Conservation (phyloP, 768 basidiomycete species). For the Trametes sanguinea region DNA sequence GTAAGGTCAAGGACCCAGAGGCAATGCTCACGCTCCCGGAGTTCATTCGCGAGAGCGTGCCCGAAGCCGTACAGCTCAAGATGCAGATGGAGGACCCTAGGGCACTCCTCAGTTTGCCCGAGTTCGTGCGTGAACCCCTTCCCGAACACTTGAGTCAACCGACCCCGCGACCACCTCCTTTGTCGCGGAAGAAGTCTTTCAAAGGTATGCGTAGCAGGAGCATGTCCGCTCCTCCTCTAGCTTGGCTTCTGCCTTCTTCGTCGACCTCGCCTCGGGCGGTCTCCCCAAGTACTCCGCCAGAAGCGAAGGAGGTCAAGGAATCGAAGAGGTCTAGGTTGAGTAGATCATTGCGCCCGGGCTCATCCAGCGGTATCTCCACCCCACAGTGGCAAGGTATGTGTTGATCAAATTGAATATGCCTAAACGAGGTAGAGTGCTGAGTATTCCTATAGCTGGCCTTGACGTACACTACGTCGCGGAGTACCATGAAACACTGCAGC, state of each 20-base stretch:
- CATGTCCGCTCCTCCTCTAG: constrained; percentile 38
- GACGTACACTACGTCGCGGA: constrained; percentile 64
- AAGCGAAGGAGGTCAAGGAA: constrained; percentile 7
- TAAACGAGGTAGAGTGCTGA: neutral
- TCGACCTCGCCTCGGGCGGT: constrained; percentile 18
- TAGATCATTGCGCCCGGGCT: constrained; percentile 30
- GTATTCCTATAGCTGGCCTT: constrained; percentile 31
- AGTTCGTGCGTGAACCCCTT: constrained; percentile 54
- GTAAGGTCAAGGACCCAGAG: constrained; percentile 35
- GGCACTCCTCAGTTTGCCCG: constrained; percentile 37
- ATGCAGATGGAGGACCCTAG: constrained; percentile 33
- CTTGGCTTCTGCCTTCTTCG: constrained; percentile 31
- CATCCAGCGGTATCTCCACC: constrained; percentile 30
- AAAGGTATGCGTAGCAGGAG: constrained; percentile 36
- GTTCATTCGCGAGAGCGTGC: constrained; percentile 43
- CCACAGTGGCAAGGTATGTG: constrained; percentile 30
- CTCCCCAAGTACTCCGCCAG: constrained; percentile 13
- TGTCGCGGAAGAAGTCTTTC: constrained; percentile 23
- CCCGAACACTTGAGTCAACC: constrained; percentile 33
- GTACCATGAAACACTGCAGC: constrained; percentile 83
- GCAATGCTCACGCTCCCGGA: constrained; percentile 47
- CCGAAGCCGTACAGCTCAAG: constrained; percentile 26
- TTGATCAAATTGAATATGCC: neutral
- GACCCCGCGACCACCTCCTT: constrained; percentile 60
- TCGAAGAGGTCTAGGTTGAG: constrained; percentile 25